Evolutionary conservation across 345 rosid species (phyloP).

Genomic region (Eucalyptus lansdowneana): DNA sequence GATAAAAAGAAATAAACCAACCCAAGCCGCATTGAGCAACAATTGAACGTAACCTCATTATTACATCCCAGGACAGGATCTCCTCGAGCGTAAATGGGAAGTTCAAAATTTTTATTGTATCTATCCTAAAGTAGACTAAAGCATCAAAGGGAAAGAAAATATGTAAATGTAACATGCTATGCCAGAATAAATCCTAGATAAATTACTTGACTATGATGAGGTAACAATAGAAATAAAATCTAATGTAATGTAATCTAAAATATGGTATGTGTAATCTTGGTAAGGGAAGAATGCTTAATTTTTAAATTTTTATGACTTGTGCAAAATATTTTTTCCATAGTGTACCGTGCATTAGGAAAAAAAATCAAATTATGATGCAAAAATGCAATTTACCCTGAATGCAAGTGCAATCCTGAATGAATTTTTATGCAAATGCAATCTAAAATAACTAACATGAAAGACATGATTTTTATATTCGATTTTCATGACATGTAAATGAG

Average conservation of each 20-base stretch:
- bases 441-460: background rate
- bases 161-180: background rate
- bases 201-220: background rate
- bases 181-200: background rate
- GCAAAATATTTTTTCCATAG: background rate
- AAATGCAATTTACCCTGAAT: background rate
- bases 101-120: background rate
- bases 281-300: background rate
- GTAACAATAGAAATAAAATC: background rate
- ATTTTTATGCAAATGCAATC: background rate
- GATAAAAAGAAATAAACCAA: background rate
- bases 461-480: background rate
- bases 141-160: background rate
- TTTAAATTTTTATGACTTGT: background rate
- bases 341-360: background rate
- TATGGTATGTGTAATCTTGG: background rate
- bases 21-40: background rate
- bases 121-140: background rate
- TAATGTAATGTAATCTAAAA: background rate
- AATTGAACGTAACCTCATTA: background rate
- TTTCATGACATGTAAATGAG: background rate
- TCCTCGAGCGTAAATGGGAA: background rate
- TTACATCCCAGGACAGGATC: background rate
- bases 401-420: background rate
- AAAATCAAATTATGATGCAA: background rate